Evolutionary conservation across 352 stramenopile species (phyloP).

Genomic region (Peronospora farinosa): DNA sequence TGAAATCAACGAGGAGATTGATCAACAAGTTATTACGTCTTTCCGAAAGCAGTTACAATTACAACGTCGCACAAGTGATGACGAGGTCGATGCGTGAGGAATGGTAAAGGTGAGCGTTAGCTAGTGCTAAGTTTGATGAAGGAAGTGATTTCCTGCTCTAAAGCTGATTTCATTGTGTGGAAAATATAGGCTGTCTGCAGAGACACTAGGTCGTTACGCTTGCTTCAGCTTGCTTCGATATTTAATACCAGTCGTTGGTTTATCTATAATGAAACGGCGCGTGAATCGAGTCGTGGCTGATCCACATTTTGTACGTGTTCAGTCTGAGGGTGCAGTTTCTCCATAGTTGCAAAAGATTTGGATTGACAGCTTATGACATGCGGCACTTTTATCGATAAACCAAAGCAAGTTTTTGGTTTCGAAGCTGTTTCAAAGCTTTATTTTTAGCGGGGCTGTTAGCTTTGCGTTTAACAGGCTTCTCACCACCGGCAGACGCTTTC

Average conservation of each 20-base stretch:
- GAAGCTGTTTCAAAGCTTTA: slow-evolving; percentile 23
- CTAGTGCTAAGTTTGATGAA: slow-evolving; percentile 1
- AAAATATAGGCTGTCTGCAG: neutral
- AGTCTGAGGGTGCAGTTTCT: neutral
- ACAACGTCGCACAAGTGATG: slow-evolving; percentile 19
- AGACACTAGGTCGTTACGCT: neutral
- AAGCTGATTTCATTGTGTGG: neutral
- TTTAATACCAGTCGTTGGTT: slow-evolving; percentile 15
- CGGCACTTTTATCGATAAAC: neutral
- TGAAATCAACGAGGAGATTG: slow-evolving; percentile 54
- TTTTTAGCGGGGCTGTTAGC: slow-evolving; percentile 3
- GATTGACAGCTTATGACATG: slow-evolving; percentile 1
- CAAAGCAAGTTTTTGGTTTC: slow-evolving; percentile 16
- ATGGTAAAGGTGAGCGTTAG: neutral
- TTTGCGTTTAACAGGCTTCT: slow-evolving; percentile 3
- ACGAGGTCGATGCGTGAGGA: slow-evolving; percentile 7
- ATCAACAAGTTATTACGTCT: slow-evolving; percentile 66
- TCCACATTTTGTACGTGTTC: neutral
- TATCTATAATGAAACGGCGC: slow-evolving; percentile 27
- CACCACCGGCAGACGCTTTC: slow-evolving; percentile 11
- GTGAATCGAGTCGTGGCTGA: slow-evolving; percentile 4
- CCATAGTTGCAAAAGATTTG: neutral
- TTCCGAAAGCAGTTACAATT: slow-evolving; percentile 53
- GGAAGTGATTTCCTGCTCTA: neutral
- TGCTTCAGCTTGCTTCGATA: slow-evolving; percentile 10